phyloP scores from a whole-genome alignment of 805 yeast genomes.

The Yamadazyma philogaea region DNA sequence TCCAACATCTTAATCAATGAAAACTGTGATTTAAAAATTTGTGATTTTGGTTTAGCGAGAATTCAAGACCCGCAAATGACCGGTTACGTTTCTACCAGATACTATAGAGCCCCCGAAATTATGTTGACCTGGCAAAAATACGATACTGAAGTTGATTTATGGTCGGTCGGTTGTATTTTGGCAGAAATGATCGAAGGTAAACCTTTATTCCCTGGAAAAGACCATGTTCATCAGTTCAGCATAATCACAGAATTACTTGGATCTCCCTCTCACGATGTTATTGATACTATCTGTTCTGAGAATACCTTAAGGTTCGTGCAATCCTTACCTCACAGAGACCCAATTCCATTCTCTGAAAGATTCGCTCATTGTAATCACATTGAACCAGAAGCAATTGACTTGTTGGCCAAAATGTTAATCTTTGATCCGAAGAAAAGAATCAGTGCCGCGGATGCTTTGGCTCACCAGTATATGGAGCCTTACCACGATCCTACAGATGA shows the following conservation, averaged over 20 bases:
- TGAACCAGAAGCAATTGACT: constrained; percentile 83
- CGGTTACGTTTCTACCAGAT: constrained; percentile 93
- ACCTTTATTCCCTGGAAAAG: constrained; percentile 96
- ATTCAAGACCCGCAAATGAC: constrained; percentile 99
- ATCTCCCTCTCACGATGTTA: constrained; percentile 94
- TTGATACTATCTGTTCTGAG: constrained; percentile 92
- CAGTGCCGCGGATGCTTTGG: constrained; percentile 85
- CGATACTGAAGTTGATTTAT: constrained; percentile 93
- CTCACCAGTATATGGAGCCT: constrained; percentile 88
- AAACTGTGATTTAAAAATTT: constrained; percentile 85
- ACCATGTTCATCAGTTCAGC: constrained; percentile 96
- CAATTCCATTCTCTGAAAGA: constrained; percentile 81
- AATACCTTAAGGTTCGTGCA: constrained; percentile 92
- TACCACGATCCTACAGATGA: constrained; percentile 98
- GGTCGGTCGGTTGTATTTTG: constrained; percentile 97
- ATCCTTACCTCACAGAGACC: constrained; percentile 88
- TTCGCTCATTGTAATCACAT: constrained; percentile 62
- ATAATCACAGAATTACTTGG: constrained; percentile 95
- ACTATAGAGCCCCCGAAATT: constrained; percentile 96
- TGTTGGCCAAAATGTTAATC: constrained; percentile 84
- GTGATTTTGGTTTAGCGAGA: constrained; percentile 94
- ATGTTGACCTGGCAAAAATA: constrained; percentile 99
- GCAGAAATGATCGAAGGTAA: constrained; percentile 98
- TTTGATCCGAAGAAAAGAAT: constrained; percentile 95
- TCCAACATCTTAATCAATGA: constrained; percentile 81